Evolutionary conservation across 2,329 filamentous ascomycete genomes (phyloP), one percentile per base, ranked within the genome.

Genomic region (Moelleriella libera): DNA sequence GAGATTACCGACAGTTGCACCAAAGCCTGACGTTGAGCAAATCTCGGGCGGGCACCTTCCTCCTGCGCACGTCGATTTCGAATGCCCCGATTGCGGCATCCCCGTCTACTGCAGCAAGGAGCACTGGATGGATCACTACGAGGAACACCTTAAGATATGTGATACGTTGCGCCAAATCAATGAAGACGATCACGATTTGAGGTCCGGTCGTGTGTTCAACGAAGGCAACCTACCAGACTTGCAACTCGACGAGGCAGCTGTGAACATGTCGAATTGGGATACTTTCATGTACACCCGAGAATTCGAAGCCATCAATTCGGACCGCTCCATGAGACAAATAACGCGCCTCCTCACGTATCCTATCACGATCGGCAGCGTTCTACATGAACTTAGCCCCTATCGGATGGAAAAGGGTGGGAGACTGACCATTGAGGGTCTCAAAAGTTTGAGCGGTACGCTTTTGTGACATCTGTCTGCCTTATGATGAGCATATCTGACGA

Each of bases 251-350:
- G 90, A 96, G 63, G 86, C 88, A 34, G 75, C 92, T 54, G 80
- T 96, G 54, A 98, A 98, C 66, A 89, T 98, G 85, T 94, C 85
- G 42, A 98, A 94, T 64, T 98, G 92, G 92, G 92, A 98, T 64
- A 97, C 92, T 0, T 87, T 94, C 57, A 71, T 98, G 60, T 98
- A 95, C 62, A 94, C 88, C 3, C 76, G 92, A 58, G 84, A 94
- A 57, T 97, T 92, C 58, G 78, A 83, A 54, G 94, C 94, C 5
- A 82, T 98, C 60, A 88, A 98, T 62, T 81, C 88, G 51, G 89
- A 95, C 61, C 78, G 90, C 49, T 83, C 82, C 58, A 85, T 98
- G 81, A 77, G 92, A 50, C 94, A 98, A 65, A 89, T 88, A 30
- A 98, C 92, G 2, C 80, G 88, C 54, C 74, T 98, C 55, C 70